Base-by-base conservation (phyloP, 164 flowering plant genomes). In the Taxillus chinensis region DNA sequence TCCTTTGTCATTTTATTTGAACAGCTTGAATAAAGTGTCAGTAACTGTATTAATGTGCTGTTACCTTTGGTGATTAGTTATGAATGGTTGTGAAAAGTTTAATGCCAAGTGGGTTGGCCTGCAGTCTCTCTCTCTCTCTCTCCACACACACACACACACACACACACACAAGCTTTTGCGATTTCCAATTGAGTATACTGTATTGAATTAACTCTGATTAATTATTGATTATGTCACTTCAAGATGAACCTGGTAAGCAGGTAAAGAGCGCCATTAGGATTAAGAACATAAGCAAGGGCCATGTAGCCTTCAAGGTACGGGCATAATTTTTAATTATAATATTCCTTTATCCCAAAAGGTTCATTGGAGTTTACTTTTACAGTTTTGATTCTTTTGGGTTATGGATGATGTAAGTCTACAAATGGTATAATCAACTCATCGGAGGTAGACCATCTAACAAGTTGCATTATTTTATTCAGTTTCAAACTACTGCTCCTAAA, bases 221-320 rank as follows among this genome's bases (percentile, higher is more conserved):
- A 27, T 27, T 16, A 8, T 49, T 8, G 17, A 38, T 51, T 37
- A 7, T 59, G 40, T 55, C 0, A 61, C 41, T 66, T 70, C 39
- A 17, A 84, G 89, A 80, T 79, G 89, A 82, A 62, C 83, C 86
- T 57, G 89, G 89, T 7, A 84, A 84, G 71, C 89, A 84, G 57
- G 89, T 75, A 4, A 77, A 78, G 66, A 84, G 89, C 63, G 89
- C 89, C 12, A 71, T 84, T 53, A 79, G 62, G 68, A 84, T 84
- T 13, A 84, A 79, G 62, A 84, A 84, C 66, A 79, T 78, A 2
- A 82, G 83, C 83, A 84, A 82, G 67, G 77, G 84, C 11, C 76
- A 80, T 75, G 85, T 80, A 40, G 89, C 89, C 38, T 84, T 84
- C 67, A 84, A 84, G 89, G 89, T 84, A 72, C 12, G 38, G 13